Percentiles rank a stretch among this genome's conserved stretches.
These are phyloP conservation scores for Heimioporus retisporus DNA, from an alignment of 1,284 basidiomycete genomes.

Conservation along the genomic window DNA sequence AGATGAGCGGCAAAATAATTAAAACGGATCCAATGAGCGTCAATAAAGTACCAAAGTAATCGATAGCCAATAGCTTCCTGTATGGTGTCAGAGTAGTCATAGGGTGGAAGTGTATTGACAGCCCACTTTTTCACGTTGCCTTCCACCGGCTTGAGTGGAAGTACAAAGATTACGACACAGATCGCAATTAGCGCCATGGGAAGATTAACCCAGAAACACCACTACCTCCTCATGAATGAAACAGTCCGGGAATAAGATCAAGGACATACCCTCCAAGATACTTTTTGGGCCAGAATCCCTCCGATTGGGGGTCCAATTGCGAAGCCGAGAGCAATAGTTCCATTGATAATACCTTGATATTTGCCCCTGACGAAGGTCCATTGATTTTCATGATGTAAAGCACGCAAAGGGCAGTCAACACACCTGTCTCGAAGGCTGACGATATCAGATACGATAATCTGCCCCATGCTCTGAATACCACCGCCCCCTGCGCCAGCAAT, in stretches of 20 bases:
- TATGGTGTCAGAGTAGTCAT: conserved; percentile 6
- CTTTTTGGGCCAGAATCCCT: conserved; percentile 65
- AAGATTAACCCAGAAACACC: conserved; percentile 77
- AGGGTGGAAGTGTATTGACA: background rate
- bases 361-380: conserved; percentile 56
- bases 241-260: background rate
- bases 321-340: conserved; percentile 55
- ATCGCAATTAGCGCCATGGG: conserved; percentile 66
- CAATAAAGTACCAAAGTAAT: conserved; percentile 71
- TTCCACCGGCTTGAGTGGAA: conserved; percentile 73
- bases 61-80: conserved; percentile 75
- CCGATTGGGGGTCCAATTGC: conserved; percentile 69
- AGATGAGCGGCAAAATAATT: conserved; percentile 77
- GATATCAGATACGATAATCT: conserved; percentile 75
- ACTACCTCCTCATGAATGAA: conserved; percentile 43
- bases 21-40: conserved; percentile 72
- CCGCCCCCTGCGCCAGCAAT: conserved; percentile 77
- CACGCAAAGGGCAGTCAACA: conserved; percentile 19
- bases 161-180: conserved; percentile 64
- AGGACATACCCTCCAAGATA: conserved; percentile 67
- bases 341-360: conserved; percentile 72
- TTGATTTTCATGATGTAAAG: background rate
- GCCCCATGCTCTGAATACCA: conserved; percentile 71
- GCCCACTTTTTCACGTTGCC: conserved; percentile 63
- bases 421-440: conserved; percentile 70